phyloP scores from a whole-genome alignment of 305 asterid species.

The Fraxinus sp. region DNA sequence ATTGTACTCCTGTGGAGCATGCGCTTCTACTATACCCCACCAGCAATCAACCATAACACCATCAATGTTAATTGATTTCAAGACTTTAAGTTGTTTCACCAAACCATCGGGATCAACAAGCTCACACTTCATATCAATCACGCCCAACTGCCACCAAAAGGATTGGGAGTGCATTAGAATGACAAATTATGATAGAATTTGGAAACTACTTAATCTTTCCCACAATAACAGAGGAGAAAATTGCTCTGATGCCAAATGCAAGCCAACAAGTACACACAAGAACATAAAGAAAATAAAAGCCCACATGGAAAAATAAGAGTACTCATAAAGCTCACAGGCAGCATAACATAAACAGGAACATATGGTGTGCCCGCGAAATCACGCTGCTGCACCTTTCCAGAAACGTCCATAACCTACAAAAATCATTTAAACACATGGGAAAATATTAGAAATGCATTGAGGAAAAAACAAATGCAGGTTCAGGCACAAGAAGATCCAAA shows the following conservation, averaged over 20 bases:
- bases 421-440: constrained; percentile 14
- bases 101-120: constrained; percentile 85
- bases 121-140: constrained; percentile 79
- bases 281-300: constrained; percentile 12
- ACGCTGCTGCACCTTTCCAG: constrained; percentile 61
- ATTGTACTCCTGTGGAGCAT: constrained; percentile 76
- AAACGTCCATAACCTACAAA: constrained; percentile 63
- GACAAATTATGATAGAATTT: neutral
- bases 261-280: neutral
- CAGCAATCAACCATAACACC: constrained; percentile 92
- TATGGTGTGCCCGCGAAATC: constrained; percentile 76
- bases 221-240: constrained; percentile 8
- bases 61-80: constrained; percentile 71
- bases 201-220: constrained; percentile 15
- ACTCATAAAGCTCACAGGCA: constrained; percentile 65
- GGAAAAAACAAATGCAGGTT: neutral
- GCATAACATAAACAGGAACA: constrained; percentile 81
- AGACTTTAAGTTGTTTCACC: constrained; percentile 64
- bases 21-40: constrained; percentile 97
- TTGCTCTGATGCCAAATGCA: constrained; percentile 9
- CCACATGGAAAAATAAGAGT: neutral
- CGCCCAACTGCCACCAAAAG: constrained; percentile 63
- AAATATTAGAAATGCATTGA: constrained; percentile 1
- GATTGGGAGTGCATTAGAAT: constrained; percentile 15
- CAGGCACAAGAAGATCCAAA: constrained; percentile 24